Evolutionary conservation across 805 yeast species (phyloP).

Genomic region (Wickerhamiella musiphila): DNA sequence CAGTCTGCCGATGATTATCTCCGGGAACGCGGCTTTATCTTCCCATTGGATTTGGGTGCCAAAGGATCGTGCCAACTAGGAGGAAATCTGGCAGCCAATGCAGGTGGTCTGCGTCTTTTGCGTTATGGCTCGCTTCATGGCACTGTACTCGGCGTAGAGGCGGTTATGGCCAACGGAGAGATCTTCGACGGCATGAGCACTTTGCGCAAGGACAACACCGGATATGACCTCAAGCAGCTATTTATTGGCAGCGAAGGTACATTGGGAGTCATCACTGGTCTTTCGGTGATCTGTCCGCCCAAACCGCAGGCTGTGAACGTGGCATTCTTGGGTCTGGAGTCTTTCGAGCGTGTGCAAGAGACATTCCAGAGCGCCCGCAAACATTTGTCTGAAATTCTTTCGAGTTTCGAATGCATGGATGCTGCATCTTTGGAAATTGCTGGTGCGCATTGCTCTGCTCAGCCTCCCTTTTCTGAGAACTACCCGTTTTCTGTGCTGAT

Average conservation of each 20-base stretch:
- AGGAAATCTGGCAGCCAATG: constrained; percentile 91
- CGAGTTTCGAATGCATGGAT: constrained; percentile 93
- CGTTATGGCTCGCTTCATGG: constrained; percentile 90
- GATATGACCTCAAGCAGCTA: constrained; percentile 78
- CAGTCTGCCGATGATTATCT: constrained; percentile 68
- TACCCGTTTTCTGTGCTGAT: constrained; percentile 82
- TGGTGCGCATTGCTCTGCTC: constrained; percentile 34
- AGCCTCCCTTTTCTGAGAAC: constrained; percentile 66
- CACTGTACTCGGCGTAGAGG: constrained; percentile 75
- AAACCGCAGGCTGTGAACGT: constrained; percentile 75
- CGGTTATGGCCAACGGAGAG: constrained; percentile 74
- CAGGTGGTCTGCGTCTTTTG: constrained; percentile 78
- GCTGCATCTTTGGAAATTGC: constrained; percentile 27
- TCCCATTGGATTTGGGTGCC: constrained; percentile 88
- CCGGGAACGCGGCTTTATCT: constrained; percentile 70
- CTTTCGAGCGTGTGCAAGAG: constrained; percentile 63
- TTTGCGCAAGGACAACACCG: constrained; percentile 86
- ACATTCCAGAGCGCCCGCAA: constrained; percentile 64
- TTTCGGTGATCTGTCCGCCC: constrained; percentile 75
- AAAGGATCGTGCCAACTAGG: constrained; percentile 94
- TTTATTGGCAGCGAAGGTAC: constrained; percentile 92
- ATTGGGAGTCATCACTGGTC: constrained; percentile 75
- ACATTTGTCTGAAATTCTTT: constrained; percentile 65
- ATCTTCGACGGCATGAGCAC: constrained; percentile 63
- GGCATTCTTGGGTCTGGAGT: constrained; percentile 66